Evolutionary conservation across 495 filamentous ascomycete species (phyloP).

Genomic region (Penicillium crystallinum): DNA sequence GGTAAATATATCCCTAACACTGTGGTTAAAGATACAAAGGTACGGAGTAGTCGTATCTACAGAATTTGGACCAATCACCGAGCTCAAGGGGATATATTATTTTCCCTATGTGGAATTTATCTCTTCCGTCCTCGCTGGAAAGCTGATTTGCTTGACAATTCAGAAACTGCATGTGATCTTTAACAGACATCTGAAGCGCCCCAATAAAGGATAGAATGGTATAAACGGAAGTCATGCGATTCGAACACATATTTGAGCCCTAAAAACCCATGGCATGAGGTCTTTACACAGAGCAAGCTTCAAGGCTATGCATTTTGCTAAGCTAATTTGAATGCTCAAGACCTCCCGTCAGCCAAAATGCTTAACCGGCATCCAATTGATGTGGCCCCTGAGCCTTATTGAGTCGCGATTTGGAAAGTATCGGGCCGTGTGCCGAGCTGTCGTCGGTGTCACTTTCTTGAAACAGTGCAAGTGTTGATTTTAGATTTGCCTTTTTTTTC

Average conservation of each 20-base stretch:
- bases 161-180: too few relatives aligned
- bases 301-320: neutral
- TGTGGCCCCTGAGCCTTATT: neutral
- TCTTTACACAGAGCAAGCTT: too few relatives aligned
- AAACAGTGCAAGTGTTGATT: too few relatives aligned
- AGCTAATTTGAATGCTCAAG: neutral
- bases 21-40: too few relatives aligned
- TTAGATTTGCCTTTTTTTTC: too few relatives aligned
- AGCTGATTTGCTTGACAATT: neutral
- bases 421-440: constrained; percentile 13
- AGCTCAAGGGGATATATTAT: constrained; percentile 13
- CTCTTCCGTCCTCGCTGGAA: constrained; percentile 12
- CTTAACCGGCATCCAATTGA: neutral
- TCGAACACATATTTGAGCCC: too few relatives aligned
- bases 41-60: neutral
- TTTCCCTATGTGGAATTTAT: constrained; percentile 16
- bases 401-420: constrained; percentile 3
- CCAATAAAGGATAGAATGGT: too few relatives aligned
- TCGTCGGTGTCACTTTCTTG: too few relatives aligned
- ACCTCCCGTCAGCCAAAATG: neutral
- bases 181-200: too few relatives aligned
- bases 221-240: too few relatives aligned
- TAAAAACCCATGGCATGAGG: too few relatives aligned
- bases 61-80: constrained; percentile 6
- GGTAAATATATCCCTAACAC: too few relatives aligned